Evolutionary conservation across 2,329 filamentous ascomycete species (phyloP), one percentile per base, ranked within the genome.

Genomic region (Aspergillus cejpii): DNA sequence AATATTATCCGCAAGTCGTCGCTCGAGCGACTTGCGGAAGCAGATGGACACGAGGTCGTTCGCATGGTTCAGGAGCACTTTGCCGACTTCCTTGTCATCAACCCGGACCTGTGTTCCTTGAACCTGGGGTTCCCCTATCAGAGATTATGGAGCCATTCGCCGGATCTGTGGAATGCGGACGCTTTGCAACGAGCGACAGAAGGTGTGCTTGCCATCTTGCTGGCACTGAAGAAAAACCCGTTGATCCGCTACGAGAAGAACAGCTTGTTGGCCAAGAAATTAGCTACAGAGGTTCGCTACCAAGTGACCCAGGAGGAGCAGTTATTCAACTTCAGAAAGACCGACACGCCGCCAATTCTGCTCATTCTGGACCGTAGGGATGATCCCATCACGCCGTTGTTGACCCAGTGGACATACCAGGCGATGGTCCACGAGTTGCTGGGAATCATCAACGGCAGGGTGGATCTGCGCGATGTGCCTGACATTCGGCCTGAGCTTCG

Each of bases 391-490:
- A 98, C 92, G 3, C 92, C 92, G 0, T 73, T 98, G 8, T 76
- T 98, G 39, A 95, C 89, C 2, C 92, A 98, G 64, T 98, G 92
- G 92, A 98, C 92, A 20, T 98, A 98, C 61, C 92, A 98, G 69
- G 92, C 92, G n/a, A 98, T 98, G 90, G 92, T 98, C 0, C 92
- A 98, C 63, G 92, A 98, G 61, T 72, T 97, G 1, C 75, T 98
- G 10, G 92, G 92, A 4, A 95, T 98, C 54, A 80, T 86, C 47
- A 97, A 97, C 63, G 92, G 92, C n/a, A 80, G 91, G 40, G 92
- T 98, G 0, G 85, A 95, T 61, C 74, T 98, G 26, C 85, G 84
- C 50, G 79, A 87, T 44, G 83, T 95, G 0, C 87, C 87, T 10
- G 89, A 94, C 43, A 80, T 94, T 44, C 77, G 87, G 12, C 85